Base-by-base conservation (phyloP, 441 rosid species). In the Aleurites moluccanus region DNA sequence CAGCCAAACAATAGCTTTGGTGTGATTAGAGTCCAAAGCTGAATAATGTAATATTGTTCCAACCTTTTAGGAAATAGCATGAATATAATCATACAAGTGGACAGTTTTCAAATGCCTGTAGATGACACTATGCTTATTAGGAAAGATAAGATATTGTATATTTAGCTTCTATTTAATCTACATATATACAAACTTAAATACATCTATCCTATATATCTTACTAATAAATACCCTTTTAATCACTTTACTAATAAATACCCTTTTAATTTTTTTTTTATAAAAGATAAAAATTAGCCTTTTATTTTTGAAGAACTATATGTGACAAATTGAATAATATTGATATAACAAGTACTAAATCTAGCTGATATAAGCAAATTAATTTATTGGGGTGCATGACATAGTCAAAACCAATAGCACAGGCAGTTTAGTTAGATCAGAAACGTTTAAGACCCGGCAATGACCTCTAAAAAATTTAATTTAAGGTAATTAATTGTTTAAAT, bases 61-160 rank as follows among this genome's bases (percentile, higher is more conserved):
- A 73, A 73, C 80, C 40, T 76, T 76, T 76, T 21, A 25, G 84
- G 85, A 78, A 82, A 78, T 57, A 44, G 45, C 72, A 64, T 10
- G 65, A 72, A 42, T 65, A 33, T 11, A 18, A 2, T 16, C 9
- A 4, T 4, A 20, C n/a, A 10, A 10, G 28, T 21, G 61, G 30
- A 56, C 15, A 55, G 9, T 21, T 20, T 65, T 40, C 27, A 50
- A 38, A 55, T 67, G 23, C 30, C 38, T 11, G 30, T 62, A 15
- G 49, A 60, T 64, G 74, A 69, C 66, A 23, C 4, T 6, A 42
- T 30, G 69, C 45, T 21, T 25, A 30, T 10, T 64, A 38, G 20
- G 28, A 42, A 38, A 64, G 23, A 18, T 52, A 20, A 20, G n/a
- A 52, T 7, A 16, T 52, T 20, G 8, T 16, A 5, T 16, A 15